Evolutionary conservation across 148 eudicot species (phyloP).

Genomic region (Heliosperma pusillum): DNA sequence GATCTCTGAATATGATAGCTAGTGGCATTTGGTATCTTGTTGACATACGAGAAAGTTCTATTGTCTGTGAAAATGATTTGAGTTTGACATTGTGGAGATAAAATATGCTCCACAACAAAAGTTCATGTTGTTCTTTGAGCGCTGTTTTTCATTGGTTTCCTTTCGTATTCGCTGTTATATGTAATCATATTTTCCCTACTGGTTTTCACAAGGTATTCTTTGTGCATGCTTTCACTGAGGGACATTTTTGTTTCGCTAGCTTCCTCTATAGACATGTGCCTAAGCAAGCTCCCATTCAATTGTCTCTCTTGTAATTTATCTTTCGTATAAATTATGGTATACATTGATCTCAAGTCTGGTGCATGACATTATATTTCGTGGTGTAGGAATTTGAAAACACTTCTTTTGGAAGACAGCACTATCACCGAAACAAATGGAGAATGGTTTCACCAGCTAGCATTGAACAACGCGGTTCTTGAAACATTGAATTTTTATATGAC

Average conservation of each 20-base stretch:
- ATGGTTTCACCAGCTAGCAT: constrained; percentile 82
- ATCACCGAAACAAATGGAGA: constrained; percentile 56
- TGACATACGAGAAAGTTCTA: constrained; percentile 8
- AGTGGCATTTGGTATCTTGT: constrained; percentile 1
- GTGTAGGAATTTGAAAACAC: constrained; percentile 55
- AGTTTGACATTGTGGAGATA: not conserved
- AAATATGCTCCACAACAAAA: too few species aligned
- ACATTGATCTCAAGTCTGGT: constrained; percentile 18
- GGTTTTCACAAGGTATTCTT: not conserved
- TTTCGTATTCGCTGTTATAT: not conserved
- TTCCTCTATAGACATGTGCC: not conserved
- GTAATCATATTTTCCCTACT: not conserved
- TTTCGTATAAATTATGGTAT: not conserved
- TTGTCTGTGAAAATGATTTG: not conserved
- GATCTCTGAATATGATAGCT: not conserved
- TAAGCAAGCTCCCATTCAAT: not conserved
- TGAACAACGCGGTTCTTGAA: constrained; percentile 70
- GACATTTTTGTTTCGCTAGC: not conserved
- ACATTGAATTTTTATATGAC: constrained; percentile 79
- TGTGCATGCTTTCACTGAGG: not conserved
- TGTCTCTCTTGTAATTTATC: not conserved
- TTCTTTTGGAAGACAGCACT: constrained; percentile 76
- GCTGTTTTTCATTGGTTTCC: constrained; percentile 2
- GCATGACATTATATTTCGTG: not conserved
- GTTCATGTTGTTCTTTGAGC: not conserved